Evolutionary conservation across 2,329 filamentous ascomycete genomes (phyloP).

Genomic region (Cordyceps fumosorosea): DNA sequence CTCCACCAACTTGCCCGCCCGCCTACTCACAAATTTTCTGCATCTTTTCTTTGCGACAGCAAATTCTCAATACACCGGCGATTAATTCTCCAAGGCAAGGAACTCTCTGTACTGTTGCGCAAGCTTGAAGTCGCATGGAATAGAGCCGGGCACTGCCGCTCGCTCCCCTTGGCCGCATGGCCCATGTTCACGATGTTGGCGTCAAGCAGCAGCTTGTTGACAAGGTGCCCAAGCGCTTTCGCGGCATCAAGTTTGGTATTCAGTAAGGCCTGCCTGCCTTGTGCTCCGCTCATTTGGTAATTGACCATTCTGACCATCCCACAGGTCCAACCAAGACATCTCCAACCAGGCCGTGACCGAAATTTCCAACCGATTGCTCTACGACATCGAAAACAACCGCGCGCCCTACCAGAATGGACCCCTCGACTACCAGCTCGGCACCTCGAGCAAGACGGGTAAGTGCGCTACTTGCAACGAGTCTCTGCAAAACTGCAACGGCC

Average conservation of each 20-base stretch:
- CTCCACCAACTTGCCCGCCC: slow-evolving; percentile 7
- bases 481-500: slow-evolving; percentile 81
- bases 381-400: slow-evolving; percentile 78
- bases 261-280: slow-evolving; percentile 36
- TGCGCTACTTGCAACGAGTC: slow-evolving; percentile 81
- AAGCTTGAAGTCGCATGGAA: background rate
- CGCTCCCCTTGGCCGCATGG: slow-evolving; percentile 12
- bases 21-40: slow-evolving; percentile 10
- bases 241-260: slow-evolving; percentile 88
- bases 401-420: slow-evolving; percentile 75
- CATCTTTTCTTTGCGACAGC: slow-evolving; percentile 4
- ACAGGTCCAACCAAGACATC: slow-evolving; percentile 83
- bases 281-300: background rate
- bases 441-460: slow-evolving; percentile 71
- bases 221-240: slow-evolving; percentile 83
- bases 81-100: background rate
- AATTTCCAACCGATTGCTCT: slow-evolving; percentile 88
- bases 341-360: slow-evolving; percentile 92
- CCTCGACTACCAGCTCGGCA: slow-evolving; percentile 81
- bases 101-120: background rate
- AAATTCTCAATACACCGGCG: background rate
- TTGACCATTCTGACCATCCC: background rate
- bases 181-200: slow-evolving; percentile 30
- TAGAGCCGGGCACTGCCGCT: slow-evolving; percentile 8
- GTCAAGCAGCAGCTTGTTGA: slow-evolving; percentile 87